Evolutionary conservation across 179 eudicot genomes (phyloP), one percentile per base, ranked within the genome.

Genomic region (Gypsophila paniculata): DNA sequence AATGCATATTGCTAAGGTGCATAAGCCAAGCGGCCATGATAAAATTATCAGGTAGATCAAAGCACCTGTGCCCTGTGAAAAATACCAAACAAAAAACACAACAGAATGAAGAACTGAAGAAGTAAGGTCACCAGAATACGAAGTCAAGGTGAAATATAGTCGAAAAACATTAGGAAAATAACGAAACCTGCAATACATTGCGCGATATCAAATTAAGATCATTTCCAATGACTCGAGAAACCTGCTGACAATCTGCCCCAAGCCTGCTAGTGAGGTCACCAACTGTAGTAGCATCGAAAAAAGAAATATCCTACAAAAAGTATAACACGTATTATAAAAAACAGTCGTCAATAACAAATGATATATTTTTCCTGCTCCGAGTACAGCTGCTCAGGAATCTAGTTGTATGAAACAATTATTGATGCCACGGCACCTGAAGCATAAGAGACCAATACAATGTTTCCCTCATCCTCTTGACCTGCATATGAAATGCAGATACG

Each of bases 191-290:
- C 75, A 94, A 84, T 79, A 78, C 70, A 81, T 94, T 94, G 74
- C 99, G 91, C 59, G 91, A 80, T 80, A 94, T 94, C 80, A 91
- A 48, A 80, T 94, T 94, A 55, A 94, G 90, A 85, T 94, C 99
- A 83, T 90, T 94, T 63, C 97, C 97, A 73, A 94, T 94, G 71
- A 94, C 95, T 68, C 99, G 99, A 42, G 99, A 88, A 74, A 94
- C 99, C 81, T 94, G 99, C 83, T 91, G 97, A 83, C 99, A 94
- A 82, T 94, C 99, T 75, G 99, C 93, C 76, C 99, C 97, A 71
- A 94, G 95, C 85, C 99, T 90, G 81, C 99, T 94, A 13, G 99
- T 94, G 83, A 94, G 91, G 75, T 86, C 96, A 76, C 99, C 99
- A 79, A 94, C 94, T 59, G 97, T 91, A 78, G 89, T 84, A 61